Percentiles rank a stretch among this genome's conserved stretches.
These are phyloP conservation scores for Xylaria acuta DNA, from an alignment of 495 filamentous ascomycete species.

Conservation along the genomic window DNA sequence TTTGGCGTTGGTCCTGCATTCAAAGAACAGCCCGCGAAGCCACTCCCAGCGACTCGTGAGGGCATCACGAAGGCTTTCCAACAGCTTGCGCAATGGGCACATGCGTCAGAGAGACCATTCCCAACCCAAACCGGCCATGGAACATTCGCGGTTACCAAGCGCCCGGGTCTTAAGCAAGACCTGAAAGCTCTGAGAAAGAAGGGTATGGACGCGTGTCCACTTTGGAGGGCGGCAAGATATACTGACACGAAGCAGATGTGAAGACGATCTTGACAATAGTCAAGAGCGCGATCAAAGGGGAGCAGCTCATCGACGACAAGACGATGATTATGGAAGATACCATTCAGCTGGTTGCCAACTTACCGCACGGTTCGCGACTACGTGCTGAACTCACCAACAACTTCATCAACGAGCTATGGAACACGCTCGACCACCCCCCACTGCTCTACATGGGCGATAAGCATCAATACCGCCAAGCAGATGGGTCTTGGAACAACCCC, in stretches of 20 bases:
- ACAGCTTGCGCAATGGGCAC: constrained; percentile 68
- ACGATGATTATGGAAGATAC: constrained; percentile 80
- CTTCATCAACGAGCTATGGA: constrained; percentile 75
- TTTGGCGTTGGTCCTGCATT: constrained; percentile 25
- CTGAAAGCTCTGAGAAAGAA: constrained; percentile 59
- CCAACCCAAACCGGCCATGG: constrained; percentile 72
- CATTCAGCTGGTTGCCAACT: constrained; percentile 73
- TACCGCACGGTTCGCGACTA: constrained; percentile 67
- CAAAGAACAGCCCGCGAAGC: constrained; percentile 30
- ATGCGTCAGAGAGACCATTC: constrained; percentile 67
- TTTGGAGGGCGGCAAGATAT: neutral
- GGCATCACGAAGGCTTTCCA: constrained; percentile 60
- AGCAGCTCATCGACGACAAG: constrained; percentile 73
- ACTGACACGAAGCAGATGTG: constrained; percentile 40
- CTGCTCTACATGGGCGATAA: constrained; percentile 67
- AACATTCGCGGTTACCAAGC: constrained; percentile 45
- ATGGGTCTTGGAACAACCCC: constrained; percentile 69
- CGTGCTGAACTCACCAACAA: constrained; percentile 69
- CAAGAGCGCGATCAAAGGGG: constrained; percentile 48
- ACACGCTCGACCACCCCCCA: constrained; percentile 63
- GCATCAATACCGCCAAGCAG: constrained; percentile 70
- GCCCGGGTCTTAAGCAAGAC: constrained; percentile 67
- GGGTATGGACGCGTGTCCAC: constrained; percentile 36
- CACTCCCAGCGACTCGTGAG: constrained; percentile 43
- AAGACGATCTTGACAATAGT: constrained; percentile 48